Percentiles rank a stretch among this genome's conserved stretches.
phyloP scores from a whole-genome alignment of 2,329 filamentous ascomycete genomes.

The Plectosphaerella sp. region DNA sequence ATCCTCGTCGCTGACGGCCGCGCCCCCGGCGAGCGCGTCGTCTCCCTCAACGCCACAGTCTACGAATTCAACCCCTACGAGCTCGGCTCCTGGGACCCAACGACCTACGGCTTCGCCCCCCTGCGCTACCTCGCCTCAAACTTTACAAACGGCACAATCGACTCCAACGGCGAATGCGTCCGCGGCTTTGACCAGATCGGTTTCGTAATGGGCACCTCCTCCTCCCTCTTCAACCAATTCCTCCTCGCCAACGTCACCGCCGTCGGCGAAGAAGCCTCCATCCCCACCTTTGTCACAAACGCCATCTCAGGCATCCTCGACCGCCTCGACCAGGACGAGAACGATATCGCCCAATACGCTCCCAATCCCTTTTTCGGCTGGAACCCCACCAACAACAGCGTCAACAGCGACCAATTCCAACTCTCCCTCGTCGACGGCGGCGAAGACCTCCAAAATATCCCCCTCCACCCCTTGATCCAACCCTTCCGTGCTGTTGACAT shows the following conservation, averaged over 20 bases:
- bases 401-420: conserved; percentile 37
- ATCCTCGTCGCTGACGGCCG: conserved; percentile 46
- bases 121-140: conserved; percentile 57
- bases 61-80: conserved; percentile 66
- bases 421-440: conserved; percentile 79
- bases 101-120: conserved; percentile 54
- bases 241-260: conserved; percentile 51
- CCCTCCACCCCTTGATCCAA: conserved; percentile 60
- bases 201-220: conserved; percentile 79
- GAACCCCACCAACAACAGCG: conserved; percentile 35
- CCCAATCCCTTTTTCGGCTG: conserved; percentile 54
- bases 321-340: conserved; percentile 51
- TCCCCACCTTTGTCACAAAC: conserved; percentile 28
- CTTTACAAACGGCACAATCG: conserved; percentile 44
- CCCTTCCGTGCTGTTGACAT: conserved; percentile 57
- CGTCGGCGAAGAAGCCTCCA: conserved; percentile 19
- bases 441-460: conserved; percentile 74
- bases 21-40: conserved; percentile 34
- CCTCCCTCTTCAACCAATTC: conserved; percentile 76
- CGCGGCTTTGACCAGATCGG: conserved; percentile 74
- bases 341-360: conserved; percentile 71
- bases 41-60: conserved; percentile 52
- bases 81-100: conserved; percentile 59
- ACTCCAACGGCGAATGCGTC: conserved; percentile 41
- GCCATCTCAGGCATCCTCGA: conserved; percentile 46